These are phyloP conservation scores for Colletotrichum sp. DNA, from an alignment of 2,329 filamentous ascomycete species.

Conservation along the genomic window DNA sequence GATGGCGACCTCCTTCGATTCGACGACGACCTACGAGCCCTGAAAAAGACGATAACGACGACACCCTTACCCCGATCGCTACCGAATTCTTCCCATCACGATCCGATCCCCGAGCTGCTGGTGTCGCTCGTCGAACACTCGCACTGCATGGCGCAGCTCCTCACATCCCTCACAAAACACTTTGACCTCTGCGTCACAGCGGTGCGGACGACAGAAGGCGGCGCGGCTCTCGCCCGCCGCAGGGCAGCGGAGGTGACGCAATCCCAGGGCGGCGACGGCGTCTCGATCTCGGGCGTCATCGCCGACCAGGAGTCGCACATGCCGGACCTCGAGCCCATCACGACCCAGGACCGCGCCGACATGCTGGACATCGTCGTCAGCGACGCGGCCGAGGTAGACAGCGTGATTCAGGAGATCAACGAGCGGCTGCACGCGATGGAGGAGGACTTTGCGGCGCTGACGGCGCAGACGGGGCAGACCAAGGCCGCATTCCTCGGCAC, in stretches of 20 bases:
- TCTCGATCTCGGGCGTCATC: slow-evolving; percentile 72
- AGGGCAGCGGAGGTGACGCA: slow-evolving; percentile 69
- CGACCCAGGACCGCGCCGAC: slow-evolving; percentile 76
- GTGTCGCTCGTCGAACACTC: slow-evolving; percentile 74
- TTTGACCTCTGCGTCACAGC: slow-evolving; percentile 94
- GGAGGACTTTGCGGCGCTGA: slow-evolving; percentile 66
- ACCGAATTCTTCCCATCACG: slow-evolving; percentile 39
- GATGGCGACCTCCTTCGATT: slow-evolving; percentile 78
- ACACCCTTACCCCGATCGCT: slow-evolving; percentile 37
- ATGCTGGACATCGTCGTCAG: slow-evolving; percentile 82
- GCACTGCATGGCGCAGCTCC: slow-evolving; percentile 79
- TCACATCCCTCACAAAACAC: slow-evolving; percentile 83
- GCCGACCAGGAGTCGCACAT: slow-evolving; percentile 59
- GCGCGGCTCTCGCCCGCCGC: slow-evolving; percentile 70
- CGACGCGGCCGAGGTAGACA: slow-evolving; percentile 71
- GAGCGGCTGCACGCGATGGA: slow-evolving; percentile 82
- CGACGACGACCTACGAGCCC: slow-evolving; percentile 72
- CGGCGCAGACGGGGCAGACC: slow-evolving; percentile 65
- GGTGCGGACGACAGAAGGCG: slow-evolving; percentile 87
- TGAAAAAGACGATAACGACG: slow-evolving; percentile 63
- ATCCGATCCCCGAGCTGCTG: slow-evolving; percentile 59
- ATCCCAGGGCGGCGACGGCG: slow-evolving; percentile 50
- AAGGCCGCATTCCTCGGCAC: slow-evolving; percentile 62
- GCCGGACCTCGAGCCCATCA: slow-evolving; percentile 70
- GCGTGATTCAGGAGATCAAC: slow-evolving; percentile 73